These are phyloP conservation scores for Globisporangium canariense DNA, from an alignment of 352 stramenopile species.

Conservation along the genomic window DNA sequence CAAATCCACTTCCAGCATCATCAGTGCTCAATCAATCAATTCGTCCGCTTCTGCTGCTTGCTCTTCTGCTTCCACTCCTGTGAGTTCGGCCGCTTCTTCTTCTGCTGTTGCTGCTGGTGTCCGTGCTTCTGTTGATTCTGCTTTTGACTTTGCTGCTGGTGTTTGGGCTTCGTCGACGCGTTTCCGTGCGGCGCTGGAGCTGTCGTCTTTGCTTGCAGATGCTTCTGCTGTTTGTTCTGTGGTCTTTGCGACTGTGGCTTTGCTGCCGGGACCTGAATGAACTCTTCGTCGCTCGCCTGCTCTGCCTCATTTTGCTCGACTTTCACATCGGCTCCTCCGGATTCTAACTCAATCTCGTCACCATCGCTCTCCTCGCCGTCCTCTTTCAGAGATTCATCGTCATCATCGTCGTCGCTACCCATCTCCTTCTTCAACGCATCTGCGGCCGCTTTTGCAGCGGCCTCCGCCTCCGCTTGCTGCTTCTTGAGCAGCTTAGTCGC, in stretches of 20 bases:
- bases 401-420: neutral
- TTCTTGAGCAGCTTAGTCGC: constrained; percentile 28
- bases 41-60: constrained; percentile 11
- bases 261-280: neutral
- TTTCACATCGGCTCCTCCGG: neutral
- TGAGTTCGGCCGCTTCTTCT: neutral
- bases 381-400: constrained; percentile 10
- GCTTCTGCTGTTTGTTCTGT: neutral
- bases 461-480: constrained; percentile 28
- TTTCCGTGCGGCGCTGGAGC: neutral
- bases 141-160: neutral
- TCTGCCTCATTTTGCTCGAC: constrained; percentile 1
- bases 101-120: neutral
- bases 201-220: neutral
- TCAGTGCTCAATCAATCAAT: neutral
- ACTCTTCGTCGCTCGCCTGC: neutral
- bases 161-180: neutral
- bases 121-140: neutral
- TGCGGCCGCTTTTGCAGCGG: constrained; percentile 21
- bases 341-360: neutral
- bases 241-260: neutral
- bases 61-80: constrained; percentile 11
- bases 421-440: neutral
- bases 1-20: too few relatives aligned
- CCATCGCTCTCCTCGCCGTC: neutral